These are phyloP conservation scores for Colletotrichum musicola DNA, from an alignment of 2,329 filamentous ascomycete species.

Conservation along the genomic window DNA sequence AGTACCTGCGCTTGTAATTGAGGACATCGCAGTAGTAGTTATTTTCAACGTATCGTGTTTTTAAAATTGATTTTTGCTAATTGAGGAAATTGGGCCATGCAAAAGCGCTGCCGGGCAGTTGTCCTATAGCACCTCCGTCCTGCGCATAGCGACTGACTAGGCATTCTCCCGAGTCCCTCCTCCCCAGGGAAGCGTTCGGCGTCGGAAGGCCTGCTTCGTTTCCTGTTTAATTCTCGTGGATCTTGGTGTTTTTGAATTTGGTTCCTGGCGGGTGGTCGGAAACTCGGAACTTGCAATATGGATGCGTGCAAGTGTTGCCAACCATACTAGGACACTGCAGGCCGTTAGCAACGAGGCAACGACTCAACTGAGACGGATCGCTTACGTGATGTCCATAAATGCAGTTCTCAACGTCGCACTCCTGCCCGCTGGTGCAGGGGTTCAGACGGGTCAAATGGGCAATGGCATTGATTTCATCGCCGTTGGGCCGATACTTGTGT, in stretches of 20 bases:
- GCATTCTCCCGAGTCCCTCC: background rate
- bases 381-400: constrained; percentile 74
- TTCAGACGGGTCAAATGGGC: constrained; percentile 68
- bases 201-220: constrained; percentile 1
- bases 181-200: background rate
- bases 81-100: no score
- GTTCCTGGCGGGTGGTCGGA: constrained; percentile 70
- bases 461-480: constrained; percentile 69
- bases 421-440: constrained; percentile 68
- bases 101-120: no score
- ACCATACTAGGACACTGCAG: constrained; percentile 65
- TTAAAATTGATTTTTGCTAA: no score
- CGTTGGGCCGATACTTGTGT: constrained; percentile 65
- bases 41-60: no score
- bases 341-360: constrained; percentile 15
- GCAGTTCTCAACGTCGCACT: constrained; percentile 69
- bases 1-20: background rate
- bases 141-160: background rate
- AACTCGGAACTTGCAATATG: constrained; percentile 67
- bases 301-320: constrained; percentile 64
- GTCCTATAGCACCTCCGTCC: no score
- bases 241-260: constrained; percentile 57
- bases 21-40: background rate
- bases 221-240: constrained; percentile 47
- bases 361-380: constrained; percentile 29